Conservation (phyloP, 306 rosid genomes). For the Myrica gale region DNA sequence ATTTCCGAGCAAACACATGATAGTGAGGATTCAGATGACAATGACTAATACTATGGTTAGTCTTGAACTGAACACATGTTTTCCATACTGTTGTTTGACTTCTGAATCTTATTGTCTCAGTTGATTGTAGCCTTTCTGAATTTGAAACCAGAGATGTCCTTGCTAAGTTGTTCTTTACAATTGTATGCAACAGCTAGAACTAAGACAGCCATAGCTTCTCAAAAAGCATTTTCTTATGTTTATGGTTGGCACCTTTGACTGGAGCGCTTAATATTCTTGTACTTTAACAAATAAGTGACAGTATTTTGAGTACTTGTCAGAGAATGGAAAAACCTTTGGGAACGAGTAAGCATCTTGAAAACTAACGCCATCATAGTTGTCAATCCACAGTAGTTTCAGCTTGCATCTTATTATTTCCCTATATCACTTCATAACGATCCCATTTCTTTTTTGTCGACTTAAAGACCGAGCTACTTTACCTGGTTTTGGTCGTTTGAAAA, state of each 20-base stretch:
- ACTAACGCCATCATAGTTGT: background rate
- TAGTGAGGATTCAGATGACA: too few species aligned
- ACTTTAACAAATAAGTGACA: background rate
- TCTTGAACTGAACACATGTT: too few species aligned
- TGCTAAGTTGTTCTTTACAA: background rate
- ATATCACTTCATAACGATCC: background rate
- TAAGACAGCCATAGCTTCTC: background rate
- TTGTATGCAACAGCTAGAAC: background rate
- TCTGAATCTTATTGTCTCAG: too few species aligned
- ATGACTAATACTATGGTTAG: too few species aligned
- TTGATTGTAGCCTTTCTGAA: background rate
- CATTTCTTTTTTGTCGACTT: background rate
- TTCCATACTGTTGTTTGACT: too few species aligned
- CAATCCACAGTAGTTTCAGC: background rate
- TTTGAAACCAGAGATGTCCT: background rate
- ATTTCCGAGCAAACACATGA: too few species aligned
- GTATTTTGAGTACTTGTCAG: background rate
- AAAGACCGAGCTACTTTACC: background rate
- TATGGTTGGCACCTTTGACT: background rate
- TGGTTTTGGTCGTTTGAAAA: background rate
- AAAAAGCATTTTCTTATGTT: background rate
- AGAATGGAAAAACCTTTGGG: background rate
- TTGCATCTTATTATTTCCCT: background rate
- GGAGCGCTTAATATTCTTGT: background rate
- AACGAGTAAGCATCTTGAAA: background rate